A percentile compares a stretch with the other conserved stretches of the same genome.
These are phyloP conservation scores for Onygenales sp. DNA, from an alignment of 2,329 filamentous ascomycete genomes.

Conservation along the genomic window DNA sequence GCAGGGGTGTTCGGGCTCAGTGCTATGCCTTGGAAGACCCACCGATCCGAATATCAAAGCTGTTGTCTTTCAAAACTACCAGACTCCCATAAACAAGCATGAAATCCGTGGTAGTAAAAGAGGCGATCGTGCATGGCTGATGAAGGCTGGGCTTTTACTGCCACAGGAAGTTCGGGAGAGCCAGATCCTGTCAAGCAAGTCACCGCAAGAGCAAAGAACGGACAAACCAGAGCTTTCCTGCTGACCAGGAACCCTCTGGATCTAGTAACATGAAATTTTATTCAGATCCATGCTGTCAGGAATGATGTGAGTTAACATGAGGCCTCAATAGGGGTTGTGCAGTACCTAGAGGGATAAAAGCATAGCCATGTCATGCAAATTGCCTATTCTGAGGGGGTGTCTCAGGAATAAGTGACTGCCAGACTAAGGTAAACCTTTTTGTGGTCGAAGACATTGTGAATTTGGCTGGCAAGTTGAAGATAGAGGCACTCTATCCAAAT, in stretches of 20 bases:
- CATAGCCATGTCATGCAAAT: too few species aligned
- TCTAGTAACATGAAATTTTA: too few species aligned
- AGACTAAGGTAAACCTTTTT: too few species aligned
- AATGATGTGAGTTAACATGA: too few species aligned
- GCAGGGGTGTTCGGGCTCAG: neutral
- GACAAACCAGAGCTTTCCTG: neutral
- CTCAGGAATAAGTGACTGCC: too few species aligned
- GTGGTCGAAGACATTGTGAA: too few species aligned
- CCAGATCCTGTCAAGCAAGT: neutral
- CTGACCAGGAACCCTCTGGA: neutral
- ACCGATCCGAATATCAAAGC: neutral
- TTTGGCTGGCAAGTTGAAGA: too few species aligned
- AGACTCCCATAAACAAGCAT: neutral
- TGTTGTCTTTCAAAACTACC: neutral
- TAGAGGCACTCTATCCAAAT: too few species aligned
- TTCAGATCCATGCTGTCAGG: too few species aligned
- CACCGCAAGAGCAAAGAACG: neutral
- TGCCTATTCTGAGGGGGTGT: too few species aligned
- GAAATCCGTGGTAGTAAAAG: neutral
- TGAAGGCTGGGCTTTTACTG: constrained; percentile 1
- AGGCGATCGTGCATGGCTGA: neutral
- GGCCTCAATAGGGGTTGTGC: too few species aligned
- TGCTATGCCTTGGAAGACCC: neutral
- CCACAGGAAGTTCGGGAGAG: neutral
- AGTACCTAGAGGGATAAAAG: too few species aligned